phyloP scores from a whole-genome alignment of 148 eudicot genomes.

The Persicaria tinctoria region DNA sequence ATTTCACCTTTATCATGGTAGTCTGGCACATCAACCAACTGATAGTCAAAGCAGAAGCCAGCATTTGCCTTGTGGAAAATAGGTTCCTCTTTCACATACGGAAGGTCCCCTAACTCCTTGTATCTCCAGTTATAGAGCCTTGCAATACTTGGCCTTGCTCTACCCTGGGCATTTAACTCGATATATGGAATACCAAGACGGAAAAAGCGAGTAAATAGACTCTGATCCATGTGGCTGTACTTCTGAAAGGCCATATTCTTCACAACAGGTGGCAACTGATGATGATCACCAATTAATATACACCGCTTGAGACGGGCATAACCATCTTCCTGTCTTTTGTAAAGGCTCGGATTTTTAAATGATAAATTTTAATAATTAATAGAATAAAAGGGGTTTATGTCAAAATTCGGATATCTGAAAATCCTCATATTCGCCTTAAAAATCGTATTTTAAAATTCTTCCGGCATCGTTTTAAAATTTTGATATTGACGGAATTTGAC shows the following conservation, averaged over 20 bases:
- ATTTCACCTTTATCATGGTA: conserved; percentile 86
- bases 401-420: no score
- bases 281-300: conserved; percentile 96
- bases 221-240: conserved; percentile 98
- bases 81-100: conserved; percentile 53
- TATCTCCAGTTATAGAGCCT: no score
- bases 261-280: conserved; percentile 95
- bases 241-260: conserved; percentile 98
- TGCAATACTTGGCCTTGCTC: no score
- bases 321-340: conserved; percentile 96
- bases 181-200: conserved; percentile 89
- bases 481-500: no score
- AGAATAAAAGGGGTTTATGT: no score
- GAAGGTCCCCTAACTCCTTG: no score
- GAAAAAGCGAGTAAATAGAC: conserved; percentile 88
- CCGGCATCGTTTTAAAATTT: no score
- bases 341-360: no score
- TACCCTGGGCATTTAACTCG: conserved; percentile 96
- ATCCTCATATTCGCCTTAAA: no score
- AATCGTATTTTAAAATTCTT: no score
- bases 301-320: conserved; percentile 92
- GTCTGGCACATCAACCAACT: conserved; percentile 87
- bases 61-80: conserved; percentile 74
- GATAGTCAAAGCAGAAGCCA: conserved; percentile 84
- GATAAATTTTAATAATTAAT: no score